Evolutionary conservation across 2,329 filamentous ascomycete species (phyloP), one percentile per base, ranked within the genome.

Genomic region (Talaromyces islandicus): DNA sequence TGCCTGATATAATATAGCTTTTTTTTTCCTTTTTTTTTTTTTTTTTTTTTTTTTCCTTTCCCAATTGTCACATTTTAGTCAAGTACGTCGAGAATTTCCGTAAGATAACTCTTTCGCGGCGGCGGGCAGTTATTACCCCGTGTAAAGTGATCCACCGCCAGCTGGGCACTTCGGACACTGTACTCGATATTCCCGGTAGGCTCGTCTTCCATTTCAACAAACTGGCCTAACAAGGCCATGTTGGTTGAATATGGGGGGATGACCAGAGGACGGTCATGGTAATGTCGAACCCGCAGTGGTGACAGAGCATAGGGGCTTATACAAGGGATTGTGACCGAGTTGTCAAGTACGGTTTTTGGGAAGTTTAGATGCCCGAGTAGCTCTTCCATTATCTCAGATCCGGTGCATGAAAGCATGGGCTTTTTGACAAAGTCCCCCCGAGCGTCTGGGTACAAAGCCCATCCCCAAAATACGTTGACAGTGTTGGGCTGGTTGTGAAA

Each of bases 221-320:
- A 79, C 64, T 77, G 75, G 14, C 76, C 75, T 41, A 78, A 65
- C 21, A 78, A 67, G 1, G 71, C 77, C 54, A 78, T 64, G 64
- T 78, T 79, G 25, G 62, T 68, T 25, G 69, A 69, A 7, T 70
- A 70, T n/a, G 69, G 59, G 0, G 75, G 76, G 54, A 78, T 71
- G 1, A 77, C 69, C 19, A 66, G 60, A 4, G 76, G 76, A 3
- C 77, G 70, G 65, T 78, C 75, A 4, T 69, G 70, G 1, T 60
- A 41, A 9, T 68, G 64, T 14, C 76, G 70, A 2, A 72, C 67
- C 50, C 78, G 64, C 59, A 78, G 72, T 50, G 73, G 69, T 7
- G 71, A 66, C 5, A 74, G 75, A 60, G 73, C 71, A 41, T 75
- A 74, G 19, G 77, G 77, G 70, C 77, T 73, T 63, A 76, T 69